Evolutionary conservation across 2,329 filamentous ascomycete species (phyloP).

Genomic region (Tolypocladium guangdongense): DNA sequence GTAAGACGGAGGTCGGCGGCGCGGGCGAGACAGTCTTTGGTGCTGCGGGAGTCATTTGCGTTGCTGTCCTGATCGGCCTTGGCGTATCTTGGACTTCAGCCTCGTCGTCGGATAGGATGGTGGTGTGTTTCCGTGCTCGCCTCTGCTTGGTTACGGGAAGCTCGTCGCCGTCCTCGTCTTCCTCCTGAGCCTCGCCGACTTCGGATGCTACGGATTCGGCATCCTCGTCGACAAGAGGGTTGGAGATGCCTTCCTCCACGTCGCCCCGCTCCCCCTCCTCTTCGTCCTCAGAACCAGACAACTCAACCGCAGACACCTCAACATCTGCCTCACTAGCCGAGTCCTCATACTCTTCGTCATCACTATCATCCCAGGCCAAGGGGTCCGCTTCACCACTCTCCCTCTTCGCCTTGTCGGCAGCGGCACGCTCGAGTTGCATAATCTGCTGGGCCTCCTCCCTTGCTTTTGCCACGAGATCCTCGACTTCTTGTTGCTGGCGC

Average conservation of each 20-base stretch:
- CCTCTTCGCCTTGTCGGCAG: conserved; percentile 53
- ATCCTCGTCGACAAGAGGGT: conserved; percentile 26
- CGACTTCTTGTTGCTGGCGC: conserved; percentile 69
- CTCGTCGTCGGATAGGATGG: conserved; percentile 53
- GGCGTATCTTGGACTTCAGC: conserved; percentile 36
- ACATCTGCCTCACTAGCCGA: conserved; percentile 25
- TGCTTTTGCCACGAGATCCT: conserved; percentile 79
- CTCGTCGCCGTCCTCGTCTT: conserved; percentile 23
- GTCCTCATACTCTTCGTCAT: conserved; percentile 39
- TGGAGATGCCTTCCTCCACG: conserved; percentile 20
- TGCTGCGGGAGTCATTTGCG: conserved; percentile 30
- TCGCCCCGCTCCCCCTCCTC: conserved; percentile 21
- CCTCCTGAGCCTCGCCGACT: conserved; percentile 19
- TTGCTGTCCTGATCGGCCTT: conserved; percentile 27
- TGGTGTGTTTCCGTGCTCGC: conserved; percentile 36
- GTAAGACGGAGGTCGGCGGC: conserved; percentile 53
- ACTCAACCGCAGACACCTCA: conserved; percentile 27
- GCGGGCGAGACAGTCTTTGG: conserved; percentile 36
- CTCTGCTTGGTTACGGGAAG: conserved; percentile 31
- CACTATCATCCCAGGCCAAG: conserved; percentile 45
- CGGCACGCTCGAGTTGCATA: conserved; percentile 63
- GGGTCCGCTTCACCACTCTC: conserved; percentile 36
- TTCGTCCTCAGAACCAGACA: conserved; percentile 34
- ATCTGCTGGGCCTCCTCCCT: conserved; percentile 66
- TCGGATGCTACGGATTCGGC: conserved; percentile 24